phyloP scores from a whole-genome alignment of 805 yeast species.

The Priceomyces fermenticarens region DNA sequence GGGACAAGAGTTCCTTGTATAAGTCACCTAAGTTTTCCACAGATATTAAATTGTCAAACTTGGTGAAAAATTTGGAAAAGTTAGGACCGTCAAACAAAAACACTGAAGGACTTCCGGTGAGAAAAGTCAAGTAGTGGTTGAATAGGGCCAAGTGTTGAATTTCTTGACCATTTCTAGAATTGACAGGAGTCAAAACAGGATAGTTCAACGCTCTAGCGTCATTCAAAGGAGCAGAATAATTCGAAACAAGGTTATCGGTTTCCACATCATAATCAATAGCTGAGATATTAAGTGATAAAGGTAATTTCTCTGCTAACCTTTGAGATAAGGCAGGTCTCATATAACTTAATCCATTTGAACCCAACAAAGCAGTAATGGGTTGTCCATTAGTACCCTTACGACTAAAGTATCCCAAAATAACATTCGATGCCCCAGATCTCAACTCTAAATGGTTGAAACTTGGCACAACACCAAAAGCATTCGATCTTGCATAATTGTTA shows the following conservation, averaged over 20 bases:
- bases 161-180: conserved; percentile 46
- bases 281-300: conserved; percentile 70
- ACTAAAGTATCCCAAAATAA: conserved; percentile 67
- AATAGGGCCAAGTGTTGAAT: conserved; percentile 66
- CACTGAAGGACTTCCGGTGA: conserved; percentile 53
- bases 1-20: conserved; percentile 34
- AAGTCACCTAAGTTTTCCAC: conserved; percentile 39
- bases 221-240: conserved; percentile 59
- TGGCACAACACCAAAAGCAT: conserved; percentile 59
- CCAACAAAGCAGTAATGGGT: conserved; percentile 50
- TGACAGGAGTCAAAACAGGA: conserved; percentile 68
- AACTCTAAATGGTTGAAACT: conserved; percentile 60
- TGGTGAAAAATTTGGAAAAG: conserved; percentile 50
- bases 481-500: conserved; percentile 43
- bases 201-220: conserved; percentile 62
- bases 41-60: conserved; percentile 42
- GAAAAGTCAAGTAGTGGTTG: conserved; percentile 55
- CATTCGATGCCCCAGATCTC: conserved; percentile 80
- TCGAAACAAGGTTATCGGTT: conserved; percentile 53
- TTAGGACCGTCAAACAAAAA: conserved; percentile 81
- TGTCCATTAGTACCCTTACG: conserved; percentile 31
- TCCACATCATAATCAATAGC: conserved; percentile 67
- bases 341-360: conserved; percentile 64
- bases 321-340: conserved; percentile 60
- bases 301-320: conserved; percentile 36